A percentile compares a stretch with the other conserved stretches of the same genome.
Evolutionary conservation across 306 rosid species (phyloP).

Genomic region (Neltuma alba): DNA sequence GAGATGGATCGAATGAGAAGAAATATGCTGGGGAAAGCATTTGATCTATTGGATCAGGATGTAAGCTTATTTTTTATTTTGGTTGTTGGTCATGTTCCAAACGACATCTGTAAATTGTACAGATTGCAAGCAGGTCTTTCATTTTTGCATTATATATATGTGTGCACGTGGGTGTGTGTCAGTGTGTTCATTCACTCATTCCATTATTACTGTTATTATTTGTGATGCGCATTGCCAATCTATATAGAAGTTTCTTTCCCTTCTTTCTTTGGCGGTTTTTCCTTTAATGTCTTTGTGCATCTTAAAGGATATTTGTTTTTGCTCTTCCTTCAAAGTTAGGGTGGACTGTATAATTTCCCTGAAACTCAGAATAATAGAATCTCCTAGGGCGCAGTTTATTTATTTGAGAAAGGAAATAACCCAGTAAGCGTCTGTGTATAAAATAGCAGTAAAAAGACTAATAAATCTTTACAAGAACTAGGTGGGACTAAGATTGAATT

Average conservation of each 20-base stretch:
- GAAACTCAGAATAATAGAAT: background rate
- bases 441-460: background rate
- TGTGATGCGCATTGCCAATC: constrained; percentile 10
- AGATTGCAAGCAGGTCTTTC: constrained; percentile 24
- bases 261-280: constrained; percentile 9
- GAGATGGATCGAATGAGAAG: constrained; percentile 70
- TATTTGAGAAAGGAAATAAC: constrained; percentile 7
- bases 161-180: background rate
- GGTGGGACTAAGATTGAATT: background rate
- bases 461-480: background rate
- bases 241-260: background rate
- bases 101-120: background rate
- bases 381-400: constrained; percentile 13
- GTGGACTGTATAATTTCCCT: constrained; percentile 1
- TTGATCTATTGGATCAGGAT: constrained; percentile 61
- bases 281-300: background rate
- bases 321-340: background rate
- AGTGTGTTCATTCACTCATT: background rate
- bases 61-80: constrained; percentile 58
- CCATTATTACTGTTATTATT: constrained; percentile 1
- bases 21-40: constrained; percentile 76
- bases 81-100: background rate
- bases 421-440: background rate
- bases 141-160: background rate
- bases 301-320: background rate